Conservation (phyloP, 352 stramenopile species). For the Elongisporangium undulatum region DNA sequence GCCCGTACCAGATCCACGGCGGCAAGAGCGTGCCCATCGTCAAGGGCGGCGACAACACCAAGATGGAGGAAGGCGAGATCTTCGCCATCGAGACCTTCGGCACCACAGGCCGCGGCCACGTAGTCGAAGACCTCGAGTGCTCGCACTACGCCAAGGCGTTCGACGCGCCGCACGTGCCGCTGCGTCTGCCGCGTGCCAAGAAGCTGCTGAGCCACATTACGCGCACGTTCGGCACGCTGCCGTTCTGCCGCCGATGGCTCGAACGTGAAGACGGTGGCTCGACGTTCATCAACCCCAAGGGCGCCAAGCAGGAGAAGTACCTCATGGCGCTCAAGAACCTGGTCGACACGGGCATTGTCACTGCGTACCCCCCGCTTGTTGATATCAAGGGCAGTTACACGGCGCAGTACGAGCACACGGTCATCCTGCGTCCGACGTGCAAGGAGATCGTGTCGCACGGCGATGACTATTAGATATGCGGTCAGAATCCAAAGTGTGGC, state of each 20-base stretch:
- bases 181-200: slow-evolving; percentile 90
- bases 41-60: slow-evolving; percentile 89
- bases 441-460: slow-evolving; percentile 97
- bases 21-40: slow-evolving; percentile 98
- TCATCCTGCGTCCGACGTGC: slow-evolving; percentile 95
- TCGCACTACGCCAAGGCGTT: slow-evolving; percentile 98
- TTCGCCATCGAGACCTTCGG: slow-evolving; percentile 98
- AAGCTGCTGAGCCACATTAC: slow-evolving; percentile 97
- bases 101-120: slow-evolving; percentile 80
- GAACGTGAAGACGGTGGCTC: slow-evolving; percentile 97
- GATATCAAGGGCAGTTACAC: slow-evolving; percentile 96
- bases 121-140: slow-evolving; percentile 95
- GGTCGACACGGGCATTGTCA: slow-evolving; percentile 95
- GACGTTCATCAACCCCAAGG: slow-evolving; percentile 87
- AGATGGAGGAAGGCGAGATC: slow-evolving; percentile 98
- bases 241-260: slow-evolving; percentile 97
- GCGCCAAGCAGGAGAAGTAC: slow-evolving; percentile 98
- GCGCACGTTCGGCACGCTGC: slow-evolving; percentile 98
- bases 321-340: slow-evolving; percentile 97
- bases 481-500: slow-evolving; percentile 21
- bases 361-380: slow-evolving; percentile 94
- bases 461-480: slow-evolving; percentile 94
- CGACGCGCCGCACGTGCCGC: slow-evolving; percentile 91
- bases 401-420: slow-evolving; percentile 99
- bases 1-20: slow-evolving; percentile 94